Percentiles rank a stretch among this genome's conserved stretches.
phyloP scores from a whole-genome alignment of 148 eudicot species.

The Nyssa sinensis region DNA sequence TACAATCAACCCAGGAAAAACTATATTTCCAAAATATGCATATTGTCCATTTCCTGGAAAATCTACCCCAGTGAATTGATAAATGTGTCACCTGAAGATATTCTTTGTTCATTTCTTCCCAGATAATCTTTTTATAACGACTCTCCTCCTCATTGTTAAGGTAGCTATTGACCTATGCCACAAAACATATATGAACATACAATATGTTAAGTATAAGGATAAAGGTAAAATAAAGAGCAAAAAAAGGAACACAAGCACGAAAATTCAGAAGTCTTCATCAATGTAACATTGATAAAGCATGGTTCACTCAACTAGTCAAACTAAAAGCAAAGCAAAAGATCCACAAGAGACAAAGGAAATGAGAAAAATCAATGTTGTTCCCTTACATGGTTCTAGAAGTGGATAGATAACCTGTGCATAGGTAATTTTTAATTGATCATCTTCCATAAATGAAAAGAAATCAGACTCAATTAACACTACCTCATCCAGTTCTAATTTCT shows the following conservation, averaged over 20 bases:
- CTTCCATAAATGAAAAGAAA: too few relatives aligned
- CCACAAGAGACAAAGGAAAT: not conserved
- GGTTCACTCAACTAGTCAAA: not conserved
- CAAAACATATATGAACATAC: constrained; percentile 2
- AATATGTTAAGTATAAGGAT: not conserved
- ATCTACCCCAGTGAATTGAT: not conserved
- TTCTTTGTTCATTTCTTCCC: constrained; percentile 55
- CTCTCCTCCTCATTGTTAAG: constrained; percentile 52
- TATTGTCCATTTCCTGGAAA: not conserved
- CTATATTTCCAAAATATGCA: not conserved
- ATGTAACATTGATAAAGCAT: not conserved
- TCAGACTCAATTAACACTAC: too few relatives aligned
- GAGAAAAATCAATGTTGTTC: too few relatives aligned
- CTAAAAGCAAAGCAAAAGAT: not conserved
- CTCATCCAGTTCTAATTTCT: too few relatives aligned
- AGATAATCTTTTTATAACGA: constrained; percentile 36
- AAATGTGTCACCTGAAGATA: constrained; percentile 43
- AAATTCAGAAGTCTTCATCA: not conserved
- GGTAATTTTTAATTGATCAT: too few relatives aligned
- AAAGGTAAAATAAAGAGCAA: not conserved
- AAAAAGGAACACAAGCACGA: not conserved
- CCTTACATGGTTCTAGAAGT: not conserved
- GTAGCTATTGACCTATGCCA: constrained; percentile 45
- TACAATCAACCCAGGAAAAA: not conserved
- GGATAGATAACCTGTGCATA: too few relatives aligned